Percentiles rank a stretch among this genome's conserved stretches.
These are phyloP conservation scores for Colletotrichum trifolii DNA, from an alignment of 2,329 filamentous ascomycete genomes.

Conservation along the genomic window DNA sequence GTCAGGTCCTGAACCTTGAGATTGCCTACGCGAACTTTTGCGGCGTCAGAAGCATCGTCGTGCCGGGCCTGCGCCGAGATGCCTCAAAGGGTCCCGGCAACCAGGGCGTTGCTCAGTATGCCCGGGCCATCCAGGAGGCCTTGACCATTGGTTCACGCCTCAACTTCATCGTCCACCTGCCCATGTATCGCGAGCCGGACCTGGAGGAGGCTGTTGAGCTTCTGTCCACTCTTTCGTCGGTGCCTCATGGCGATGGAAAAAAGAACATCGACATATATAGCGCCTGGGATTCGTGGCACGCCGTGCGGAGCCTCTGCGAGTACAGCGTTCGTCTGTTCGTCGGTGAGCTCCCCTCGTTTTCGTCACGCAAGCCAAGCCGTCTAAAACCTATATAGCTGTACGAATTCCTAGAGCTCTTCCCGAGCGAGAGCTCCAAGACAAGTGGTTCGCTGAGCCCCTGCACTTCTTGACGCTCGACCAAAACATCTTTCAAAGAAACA, in stretches of 20 bases:
- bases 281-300: slow-evolving; percentile 94
- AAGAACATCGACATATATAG: slow-evolving; percentile 76
- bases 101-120: slow-evolving; percentile 77
- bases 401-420: slow-evolving; percentile 69
- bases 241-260: slow-evolving; percentile 46
- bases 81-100: slow-evolving; percentile 62
- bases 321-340: slow-evolving; percentile 85
- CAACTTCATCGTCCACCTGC: slow-evolving; percentile 82
- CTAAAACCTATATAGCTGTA: slow-evolving; percentile 54
- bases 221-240: slow-evolving; percentile 57
- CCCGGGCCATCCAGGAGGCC: slow-evolving; percentile 84
- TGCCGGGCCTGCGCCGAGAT: slow-evolving; percentile 80
- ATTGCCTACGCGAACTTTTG: slow-evolving; percentile 96
- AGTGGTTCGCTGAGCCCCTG: slow-evolving; percentile 77
- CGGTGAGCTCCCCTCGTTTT: slow-evolving; percentile 68
- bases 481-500: slow-evolving; percentile 69
- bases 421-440: slow-evolving; percentile 68
- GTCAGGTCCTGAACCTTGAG: slow-evolving; percentile 90
- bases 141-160: slow-evolving; percentile 80
- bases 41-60: slow-evolving; percentile 83
- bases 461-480: slow-evolving; percentile 68
- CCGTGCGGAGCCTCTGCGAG: slow-evolving; percentile 84
- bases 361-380: neutral
- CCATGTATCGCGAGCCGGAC: slow-evolving; percentile 81
- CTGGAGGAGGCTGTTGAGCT: slow-evolving; percentile 63